Percentiles rank a stretch among this genome's conserved stretches.
Evolutionary conservation across 2,329 filamentous ascomycete species (phyloP).

Genomic region (Coniochaeta hoffmannii): DNA sequence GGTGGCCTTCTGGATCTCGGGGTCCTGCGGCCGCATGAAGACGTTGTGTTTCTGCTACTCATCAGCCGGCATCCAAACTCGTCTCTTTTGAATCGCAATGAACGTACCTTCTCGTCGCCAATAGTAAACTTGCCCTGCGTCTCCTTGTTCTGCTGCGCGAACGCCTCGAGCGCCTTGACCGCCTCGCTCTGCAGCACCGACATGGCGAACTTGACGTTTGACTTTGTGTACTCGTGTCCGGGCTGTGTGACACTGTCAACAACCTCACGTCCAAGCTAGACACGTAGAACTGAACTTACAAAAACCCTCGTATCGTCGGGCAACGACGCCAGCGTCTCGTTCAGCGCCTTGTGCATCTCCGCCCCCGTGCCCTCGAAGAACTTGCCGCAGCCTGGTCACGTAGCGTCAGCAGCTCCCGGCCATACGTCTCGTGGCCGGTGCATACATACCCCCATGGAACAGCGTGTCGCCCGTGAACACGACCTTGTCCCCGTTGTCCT

Average conservation of each 20-base stretch:
- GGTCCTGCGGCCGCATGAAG: slow-evolving; percentile 88
- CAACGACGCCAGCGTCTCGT: slow-evolving; percentile 70
- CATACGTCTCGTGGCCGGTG: not conserved
- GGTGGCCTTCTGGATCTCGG: slow-evolving; percentile 74
- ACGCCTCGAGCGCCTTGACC: slow-evolving; percentile 69
- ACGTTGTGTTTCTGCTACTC: slow-evolving; percentile 73
- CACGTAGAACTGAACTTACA: slow-evolving; percentile 44
- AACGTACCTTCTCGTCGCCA: slow-evolving; percentile 89
- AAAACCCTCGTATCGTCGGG: slow-evolving; percentile 91
- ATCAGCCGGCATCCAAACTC: not conserved
- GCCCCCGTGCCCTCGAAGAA: slow-evolving; percentile 90
- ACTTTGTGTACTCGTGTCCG: slow-evolving; percentile 97
- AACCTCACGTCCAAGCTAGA: not conserved
- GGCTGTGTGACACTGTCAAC: slow-evolving; percentile 43
- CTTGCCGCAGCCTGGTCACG: slow-evolving; percentile 66
- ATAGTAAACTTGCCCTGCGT: slow-evolving; percentile 97
- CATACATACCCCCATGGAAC: slow-evolving; percentile 71
- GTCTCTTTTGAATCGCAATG: not conserved
- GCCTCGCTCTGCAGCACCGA: slow-evolving; percentile 68
- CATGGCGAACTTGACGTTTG: slow-evolving; percentile 82
- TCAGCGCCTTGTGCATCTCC: slow-evolving; percentile 91
- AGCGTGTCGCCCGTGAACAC: slow-evolving; percentile 96
- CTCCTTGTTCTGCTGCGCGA: slow-evolving; percentile 71
- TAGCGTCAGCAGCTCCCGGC: not conserved
- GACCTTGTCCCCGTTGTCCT: slow-evolving; percentile 66